These are phyloP conservation scores for Terfezia boudieri DNA, from an alignment of 495 filamentous ascomycete genomes.

Conservation along the genomic window DNA sequence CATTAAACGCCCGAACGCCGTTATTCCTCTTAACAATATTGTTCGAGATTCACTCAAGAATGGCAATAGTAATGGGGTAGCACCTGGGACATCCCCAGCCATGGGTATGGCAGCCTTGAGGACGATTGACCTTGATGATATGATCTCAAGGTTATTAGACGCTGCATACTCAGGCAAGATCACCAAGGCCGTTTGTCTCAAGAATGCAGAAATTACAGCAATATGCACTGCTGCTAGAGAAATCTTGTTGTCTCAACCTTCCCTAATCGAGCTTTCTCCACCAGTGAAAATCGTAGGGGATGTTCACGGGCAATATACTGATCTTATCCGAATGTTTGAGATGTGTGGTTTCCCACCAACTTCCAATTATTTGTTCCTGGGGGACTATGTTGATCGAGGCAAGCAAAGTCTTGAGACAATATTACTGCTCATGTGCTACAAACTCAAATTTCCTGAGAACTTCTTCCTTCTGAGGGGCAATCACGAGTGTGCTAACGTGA, in stretches of 20 bases:
- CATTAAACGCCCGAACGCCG: constrained; percentile 46
- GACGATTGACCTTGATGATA: constrained; percentile 83
- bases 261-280: constrained; percentile 75
- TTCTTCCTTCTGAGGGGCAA: constrained; percentile 96
- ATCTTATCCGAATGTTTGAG: constrained; percentile 93
- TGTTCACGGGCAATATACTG: constrained; percentile 94
- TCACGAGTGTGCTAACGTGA: constrained; percentile 97
- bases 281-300: constrained; percentile 98
- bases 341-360: constrained; percentile 96
- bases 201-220: constrained; percentile 89
- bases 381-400: constrained; percentile 93
- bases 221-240: constrained; percentile 76
- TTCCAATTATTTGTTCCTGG: constrained; percentile 87
- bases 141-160: constrained; percentile 84
- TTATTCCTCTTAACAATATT: constrained; percentile 27
- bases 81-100: constrained; percentile 11
- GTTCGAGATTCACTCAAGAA: constrained; percentile 16
- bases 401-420: constrained; percentile 98
- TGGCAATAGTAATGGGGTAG: constrained; percentile 6
- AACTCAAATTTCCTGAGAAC: constrained; percentile 95
- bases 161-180: constrained; percentile 91
- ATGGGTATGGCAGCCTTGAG: constrained; percentile 62
- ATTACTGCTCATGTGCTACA: constrained; percentile 86
- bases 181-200: constrained; percentile 87
- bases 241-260: constrained; percentile 75